Conservation (phyloP, 2,329 filamentous ascomycete species). For the Piedraia hortae region DNA sequence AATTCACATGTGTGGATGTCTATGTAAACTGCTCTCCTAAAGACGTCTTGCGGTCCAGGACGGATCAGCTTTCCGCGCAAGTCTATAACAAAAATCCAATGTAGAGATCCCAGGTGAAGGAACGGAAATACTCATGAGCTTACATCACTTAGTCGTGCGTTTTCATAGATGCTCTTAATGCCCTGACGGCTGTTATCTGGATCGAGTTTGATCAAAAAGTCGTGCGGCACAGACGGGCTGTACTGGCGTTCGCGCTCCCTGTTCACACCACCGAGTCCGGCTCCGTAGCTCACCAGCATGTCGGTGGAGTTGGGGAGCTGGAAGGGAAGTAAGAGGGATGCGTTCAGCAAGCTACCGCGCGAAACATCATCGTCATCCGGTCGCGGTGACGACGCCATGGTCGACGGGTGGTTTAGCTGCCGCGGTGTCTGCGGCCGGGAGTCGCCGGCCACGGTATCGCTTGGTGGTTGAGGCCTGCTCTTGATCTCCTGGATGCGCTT, state of each 20-base stretch:
- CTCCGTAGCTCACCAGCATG: constrained; percentile 87
- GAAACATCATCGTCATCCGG: constrained; percentile 38
- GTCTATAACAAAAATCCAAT: no score
- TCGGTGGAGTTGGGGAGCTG: constrained; percentile 87
- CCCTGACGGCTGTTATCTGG: constrained; percentile 13
- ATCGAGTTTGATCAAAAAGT: constrained; percentile 76
- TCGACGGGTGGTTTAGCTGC: constrained; percentile 1
- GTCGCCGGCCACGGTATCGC: constrained; percentile 3
- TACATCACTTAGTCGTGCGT: constrained; percentile 9
- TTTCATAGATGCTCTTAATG: constrained; percentile 10
- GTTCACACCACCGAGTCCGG: constrained; percentile 80
- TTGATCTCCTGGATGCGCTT: constrained; percentile 65
- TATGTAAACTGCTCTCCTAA: no score
- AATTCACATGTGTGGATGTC: no score
- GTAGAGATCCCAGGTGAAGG: no score
- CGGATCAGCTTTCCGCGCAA: no score
- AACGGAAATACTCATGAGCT: no score
- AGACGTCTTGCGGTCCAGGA: no score
- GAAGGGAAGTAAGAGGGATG: constrained; percentile 79
- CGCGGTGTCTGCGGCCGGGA: constrained; percentile 4
- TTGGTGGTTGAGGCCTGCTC: constrained; percentile 18
- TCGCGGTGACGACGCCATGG: no score
- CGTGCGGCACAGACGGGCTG: constrained; percentile 77
- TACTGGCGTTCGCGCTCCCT: constrained; percentile 81
- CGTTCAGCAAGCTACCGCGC: constrained; percentile 56